Base-by-base conservation (phyloP, 2,329 filamentous ascomycete genomes). In the Trichoderma oligosporum region DNA sequence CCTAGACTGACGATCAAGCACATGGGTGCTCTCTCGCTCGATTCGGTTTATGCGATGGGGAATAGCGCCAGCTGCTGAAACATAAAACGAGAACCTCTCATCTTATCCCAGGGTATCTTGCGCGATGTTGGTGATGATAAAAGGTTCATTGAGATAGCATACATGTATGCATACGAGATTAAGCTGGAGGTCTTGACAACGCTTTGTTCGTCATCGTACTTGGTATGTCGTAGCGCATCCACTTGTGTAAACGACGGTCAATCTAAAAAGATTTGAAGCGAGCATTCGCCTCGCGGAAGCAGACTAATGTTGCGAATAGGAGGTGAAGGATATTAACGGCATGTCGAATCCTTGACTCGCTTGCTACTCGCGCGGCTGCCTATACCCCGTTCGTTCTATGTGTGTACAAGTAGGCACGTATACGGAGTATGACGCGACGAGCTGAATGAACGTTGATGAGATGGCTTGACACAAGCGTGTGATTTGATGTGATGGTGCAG, bases 401-500 rank as follows among this genome's bases (percentile, higher is more conserved):
- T 39, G 36, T 22, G 36, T 39, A 12, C 18, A 18, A 39, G 35
- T 29, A 42, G 39, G 11, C n/a, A 8, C 12, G 18, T 14, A 39
- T n/a, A 29, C 42, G 51, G 31, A 36, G n/a, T 25, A 54, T 45
- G 51, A 36, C 39, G 51, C 51, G 31, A 54, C 14, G 29, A 54
- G 51, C 51, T 54, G 31, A 45, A 54, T 38, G 42, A 54, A 54
- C n/a, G 39, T 54, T 54, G 11, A 54, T 29, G 39, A 45, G 51
- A 54, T 54, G 51, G 51, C 33, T 54, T 24, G 20, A 16, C 29
- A 12, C 22, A 54, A 54, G 39, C 31, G 51, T 54, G 51, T 54
- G 51, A 54, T 54, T 31, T 18, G 51, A 54, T 54, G 51, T 45
- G 51, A 54, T 46, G 51, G 51, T 38, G 16, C 41, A 45, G 51